These are phyloP conservation scores for Cicer bijugum DNA, from an alignment of 306 rosid genomes.

Conservation along the genomic window DNA sequence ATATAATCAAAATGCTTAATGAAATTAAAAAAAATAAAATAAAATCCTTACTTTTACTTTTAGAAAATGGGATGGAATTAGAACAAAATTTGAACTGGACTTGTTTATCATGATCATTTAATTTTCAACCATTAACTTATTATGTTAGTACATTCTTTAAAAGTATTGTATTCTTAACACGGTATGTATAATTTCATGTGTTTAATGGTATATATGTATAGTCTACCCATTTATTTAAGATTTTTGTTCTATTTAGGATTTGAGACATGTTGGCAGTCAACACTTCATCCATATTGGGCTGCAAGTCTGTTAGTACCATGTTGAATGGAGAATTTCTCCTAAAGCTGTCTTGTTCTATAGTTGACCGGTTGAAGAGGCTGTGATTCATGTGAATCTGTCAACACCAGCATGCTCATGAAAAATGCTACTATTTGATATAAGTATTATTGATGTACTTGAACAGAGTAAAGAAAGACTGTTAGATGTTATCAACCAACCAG, in stretches of 20 bases:
- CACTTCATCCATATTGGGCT: neutral
- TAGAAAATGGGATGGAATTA: neutral
- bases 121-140: neutral
- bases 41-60: neutral
- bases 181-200: neutral
- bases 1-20: neutral
- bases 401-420: neutral
- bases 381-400: constrained; percentile 35
- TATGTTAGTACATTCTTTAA: neutral
- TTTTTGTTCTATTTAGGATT: neutral
- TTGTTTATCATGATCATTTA: neutral
- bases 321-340: constrained; percentile 29
- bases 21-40: neutral
- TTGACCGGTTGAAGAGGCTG: constrained; percentile 36
- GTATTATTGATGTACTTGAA: neutral
- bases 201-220: neutral
- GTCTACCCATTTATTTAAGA: too few relatives aligned
- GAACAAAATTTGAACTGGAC: neutral
- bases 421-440: neutral
- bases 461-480: constrained; percentile 44
- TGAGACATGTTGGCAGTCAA: neutral
- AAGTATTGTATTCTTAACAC: neutral
- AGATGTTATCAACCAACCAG: constrained; percentile 55
- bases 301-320: constrained; percentile 1
- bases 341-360: constrained; percentile 4